Base-by-base conservation (phyloP, 2,329 filamentous ascomycete genomes). In the Pseudogymnoascus sp. region DNA sequence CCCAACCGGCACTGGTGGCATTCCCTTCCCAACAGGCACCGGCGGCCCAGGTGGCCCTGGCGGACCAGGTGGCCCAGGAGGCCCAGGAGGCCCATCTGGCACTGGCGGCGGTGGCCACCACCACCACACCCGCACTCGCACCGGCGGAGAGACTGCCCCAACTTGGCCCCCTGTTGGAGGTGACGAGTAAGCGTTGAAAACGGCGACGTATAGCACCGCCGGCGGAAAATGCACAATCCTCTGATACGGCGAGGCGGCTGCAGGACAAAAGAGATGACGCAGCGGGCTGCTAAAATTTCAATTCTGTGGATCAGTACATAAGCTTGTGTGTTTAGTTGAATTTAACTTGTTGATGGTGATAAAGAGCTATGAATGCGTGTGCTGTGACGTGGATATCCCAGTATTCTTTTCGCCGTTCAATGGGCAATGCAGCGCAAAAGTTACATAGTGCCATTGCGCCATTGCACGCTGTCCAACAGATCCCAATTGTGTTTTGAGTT, bases 301-400 rank as follows among this genome's bases (percentile, higher is more conserved):
- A 31, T 50, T 29, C 41, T 31, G 41, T 50, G 24, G 41, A 50
- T 50, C 41, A 50, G 41, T 50, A 47, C 24, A 50, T 50, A 50
- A 15, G 13, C 21, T 9, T 29, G 41, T 50, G 24, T 50, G 29
- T 50, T 50, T 50, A 50, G 24, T n/a, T 50, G 24, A 50, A 50
- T 50, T 50, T 50, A 8, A 50, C 15, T 50, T 31, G 41, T 50
- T 31, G 41, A 29, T 50, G 41, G 7, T 7, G 13, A 29, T 31
- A 10, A 10, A 10, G 24, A 50, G 24, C 10, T 15, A 50, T 31
- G 39, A 15, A 50, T 50, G 24, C 24, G 41, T 29, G 26, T 8
- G 41, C 7, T 41, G 41, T 31, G 24, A 31, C 24, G 13, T 29
- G 41, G 15, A 50, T 50, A 9, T 2, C n/a, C 13, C 15, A 10